Evolutionary conservation across 495 filamentous ascomycete genomes (phyloP), one percentile per base, ranked within the genome.

Genomic region (Lichina pygmaea): DNA sequence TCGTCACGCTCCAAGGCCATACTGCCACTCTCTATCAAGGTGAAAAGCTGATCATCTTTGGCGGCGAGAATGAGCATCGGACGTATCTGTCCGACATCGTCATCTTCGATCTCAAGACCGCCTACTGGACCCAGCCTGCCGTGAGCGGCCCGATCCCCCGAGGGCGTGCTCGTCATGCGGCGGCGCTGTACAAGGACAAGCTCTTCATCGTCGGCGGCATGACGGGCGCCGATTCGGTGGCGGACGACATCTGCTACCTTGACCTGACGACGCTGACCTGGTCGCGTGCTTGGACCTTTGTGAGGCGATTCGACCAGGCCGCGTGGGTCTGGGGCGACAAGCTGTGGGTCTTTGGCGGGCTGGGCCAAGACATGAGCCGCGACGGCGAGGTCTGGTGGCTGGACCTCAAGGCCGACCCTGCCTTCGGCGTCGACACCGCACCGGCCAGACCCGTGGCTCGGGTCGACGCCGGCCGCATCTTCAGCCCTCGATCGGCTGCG

Each of bases 251-350:
- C 46, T 89, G 81, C 58, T 97, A 91, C 58, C 69, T 97, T 41
- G 89, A 97, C 55, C 65, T 97, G 45, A 92, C 91, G 66, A 94
- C 89, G 8, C 93, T 81, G 71, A 93, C 86, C 6, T 97, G 89
- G 89, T 95, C 89, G 44, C 72, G 82, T 43, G 78, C 82, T 34
- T 97, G 89, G 89, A 79, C 75, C 45, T 95, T 95, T 58, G 84
- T 91, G 13, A 71, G 80, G 30, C 72, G 89, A 10, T 97, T 91
- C 54, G 89, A 97, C 51, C 91, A 97, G 56, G 78, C 82, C 6
- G 82, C 80, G 24, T 93, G 81, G 70, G 72, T 93, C 40, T 93
- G 84, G 78, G 73, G 76, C 45, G 84, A 81, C 37, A 73, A 81
- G 33, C 74, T 97, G 32, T 97, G 86, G 86, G 85, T 94, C n/a